Conservation (phyloP, 805 yeast genomes). For the Ogataea trehalophila region DNA sequence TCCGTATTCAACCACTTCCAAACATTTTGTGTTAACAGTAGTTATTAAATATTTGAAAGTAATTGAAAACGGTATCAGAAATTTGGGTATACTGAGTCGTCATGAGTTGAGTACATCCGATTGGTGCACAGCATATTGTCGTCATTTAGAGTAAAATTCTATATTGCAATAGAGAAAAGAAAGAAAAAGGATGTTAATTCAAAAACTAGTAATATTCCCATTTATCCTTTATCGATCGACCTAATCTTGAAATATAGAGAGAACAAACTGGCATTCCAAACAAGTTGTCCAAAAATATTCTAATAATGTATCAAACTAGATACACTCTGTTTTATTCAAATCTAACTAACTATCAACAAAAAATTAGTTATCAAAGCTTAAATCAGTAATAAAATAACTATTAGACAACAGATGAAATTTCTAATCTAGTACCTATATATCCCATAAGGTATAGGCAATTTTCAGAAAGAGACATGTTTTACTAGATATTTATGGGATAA, state of each 20-base stretch:
- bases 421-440: too few species aligned
- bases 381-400: background rate
- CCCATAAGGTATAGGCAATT: too few species aligned
- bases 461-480: too few species aligned
- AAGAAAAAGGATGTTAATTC: background rate
- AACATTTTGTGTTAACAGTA: too few species aligned
- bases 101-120: constrained; percentile 31
- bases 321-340: constrained; percentile 1
- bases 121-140: constrained; percentile 36
- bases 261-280: too few species aligned
- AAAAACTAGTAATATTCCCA: too few species aligned
- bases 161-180: background rate
- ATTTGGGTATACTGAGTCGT: constrained; percentile 25
- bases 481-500: too few species aligned
- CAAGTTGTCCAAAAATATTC: background rate
- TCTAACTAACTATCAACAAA: background rate
- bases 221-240: too few species aligned
- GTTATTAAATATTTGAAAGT: too few species aligned
- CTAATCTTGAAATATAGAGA: too few species aligned
- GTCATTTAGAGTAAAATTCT: constrained; percentile 18
- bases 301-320: constrained; percentile 7
- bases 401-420: too few species aligned
- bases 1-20: too few species aligned
- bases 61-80: background rate
- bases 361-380: background rate